These are phyloP conservation scores for Apiotrichum gracile DNA, from an alignment of 1,284 basidiomycete species.

Conservation along the genomic window DNA sequence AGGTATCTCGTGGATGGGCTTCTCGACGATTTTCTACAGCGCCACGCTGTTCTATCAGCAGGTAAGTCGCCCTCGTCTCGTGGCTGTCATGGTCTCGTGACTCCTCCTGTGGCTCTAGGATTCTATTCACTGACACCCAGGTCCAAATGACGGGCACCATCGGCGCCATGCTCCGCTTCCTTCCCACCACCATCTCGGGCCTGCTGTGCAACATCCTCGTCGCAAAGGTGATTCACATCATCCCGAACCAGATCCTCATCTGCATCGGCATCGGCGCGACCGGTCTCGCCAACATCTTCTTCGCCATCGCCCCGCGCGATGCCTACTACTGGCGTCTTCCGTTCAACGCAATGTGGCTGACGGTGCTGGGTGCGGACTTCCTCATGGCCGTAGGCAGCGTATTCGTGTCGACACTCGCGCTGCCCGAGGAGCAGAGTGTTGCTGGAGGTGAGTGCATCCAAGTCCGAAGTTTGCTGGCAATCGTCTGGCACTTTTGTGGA, in stretches of 20 bases:
- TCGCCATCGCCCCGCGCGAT: conserved; percentile 61
- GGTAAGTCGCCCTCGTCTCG: not conserved
- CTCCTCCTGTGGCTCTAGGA: too few species aligned
- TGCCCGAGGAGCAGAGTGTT: conserved; percentile 69
- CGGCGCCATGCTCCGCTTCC: conserved; percentile 65
- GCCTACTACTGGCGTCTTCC: conserved; percentile 71
- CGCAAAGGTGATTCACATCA: conserved; percentile 28
- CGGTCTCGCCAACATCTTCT: conserved; percentile 59
- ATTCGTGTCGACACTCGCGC: conserved; percentile 66
- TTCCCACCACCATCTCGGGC: conserved; percentile 71
- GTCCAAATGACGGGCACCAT: conserved; percentile 46
- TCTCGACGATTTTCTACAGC: conserved; percentile 45
- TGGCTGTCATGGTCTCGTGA: too few species aligned
- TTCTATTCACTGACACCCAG: conserved; percentile 4
- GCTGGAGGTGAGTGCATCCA: conserved; percentile 68
- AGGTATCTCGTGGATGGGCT: conserved; percentile 64
- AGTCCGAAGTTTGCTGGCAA: too few species aligned
- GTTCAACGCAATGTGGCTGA: conserved; percentile 68
- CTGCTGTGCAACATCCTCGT: conserved; percentile 58
- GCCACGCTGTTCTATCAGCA: conserved; percentile 40
- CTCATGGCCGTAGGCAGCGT: conserved; percentile 68
- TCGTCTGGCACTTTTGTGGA: too few species aligned
- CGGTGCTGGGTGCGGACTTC: conserved; percentile 73
- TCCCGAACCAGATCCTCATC: conserved; percentile 46
- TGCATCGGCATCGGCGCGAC: conserved; percentile 59